Evolutionary conservation across 2,329 filamentous ascomycete species (phyloP).

Genomic region (Apiospora kogelbergensis): DNA sequence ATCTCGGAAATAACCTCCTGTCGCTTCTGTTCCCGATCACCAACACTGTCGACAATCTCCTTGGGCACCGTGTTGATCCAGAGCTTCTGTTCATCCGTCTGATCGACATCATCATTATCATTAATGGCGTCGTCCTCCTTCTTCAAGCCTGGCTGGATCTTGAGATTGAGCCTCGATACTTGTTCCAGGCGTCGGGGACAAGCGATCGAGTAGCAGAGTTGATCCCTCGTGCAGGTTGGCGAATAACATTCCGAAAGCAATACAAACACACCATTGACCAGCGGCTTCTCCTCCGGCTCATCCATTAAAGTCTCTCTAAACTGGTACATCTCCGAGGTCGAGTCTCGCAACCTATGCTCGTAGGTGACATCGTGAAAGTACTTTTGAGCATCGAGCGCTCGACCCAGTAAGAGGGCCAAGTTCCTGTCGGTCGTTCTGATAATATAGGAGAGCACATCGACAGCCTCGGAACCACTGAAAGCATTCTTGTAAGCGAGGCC

Average conservation of each 20-base stretch:
- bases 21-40: conserved; percentile 91
- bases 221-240: conserved; percentile 92
- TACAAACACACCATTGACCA: conserved; percentile 94
- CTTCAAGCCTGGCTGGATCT: conserved; percentile 85
- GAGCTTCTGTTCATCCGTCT: conserved; percentile 93
- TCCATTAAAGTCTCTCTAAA: conserved; percentile 93
- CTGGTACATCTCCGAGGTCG: conserved; percentile 92
- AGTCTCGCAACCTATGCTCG: conserved; percentile 91
- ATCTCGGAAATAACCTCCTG: conserved; percentile 98
- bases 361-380: conserved; percentile 99
- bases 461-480: conserved; percentile 92
- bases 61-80: conserved; percentile 99
- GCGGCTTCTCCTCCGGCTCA: conserved; percentile 66
- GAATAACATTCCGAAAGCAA: conserved; percentile 97
- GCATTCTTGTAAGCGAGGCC: conserved; percentile 95
- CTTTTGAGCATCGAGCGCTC: conserved; percentile 94
- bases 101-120: conserved; percentile 78
- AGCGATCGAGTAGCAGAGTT: conserved; percentile 96
- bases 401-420: conserved; percentile 82
- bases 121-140: conserved; percentile 54
- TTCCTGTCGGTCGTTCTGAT: conserved; percentile 97
- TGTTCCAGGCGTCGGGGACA: conserved; percentile 93
- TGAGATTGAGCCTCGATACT: conserved; percentile 89
- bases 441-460: conserved; percentile 93
- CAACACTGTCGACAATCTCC: conserved; percentile 86